Evolutionary conservation across 495 filamentous ascomycete species (phyloP).

Genomic region (Chaetomium cochliodes): DNA sequence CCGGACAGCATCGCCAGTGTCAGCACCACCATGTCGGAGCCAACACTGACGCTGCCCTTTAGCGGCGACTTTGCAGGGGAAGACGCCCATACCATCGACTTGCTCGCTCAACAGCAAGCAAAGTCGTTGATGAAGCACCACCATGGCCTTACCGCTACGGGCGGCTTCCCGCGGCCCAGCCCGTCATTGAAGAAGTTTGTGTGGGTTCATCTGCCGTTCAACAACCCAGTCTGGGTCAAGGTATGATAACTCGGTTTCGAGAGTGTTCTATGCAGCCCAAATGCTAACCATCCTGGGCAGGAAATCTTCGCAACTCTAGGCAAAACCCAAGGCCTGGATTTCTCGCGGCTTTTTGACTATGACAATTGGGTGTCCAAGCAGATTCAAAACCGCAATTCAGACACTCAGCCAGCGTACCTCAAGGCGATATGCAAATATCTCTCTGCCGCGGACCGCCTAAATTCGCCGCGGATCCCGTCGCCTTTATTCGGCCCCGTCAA

Average conservation of each 20-base stretch:
- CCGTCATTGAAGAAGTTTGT: slow-evolving; percentile 50
- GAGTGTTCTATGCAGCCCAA: slow-evolving; percentile 20
- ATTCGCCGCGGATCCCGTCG: slow-evolving; percentile 35
- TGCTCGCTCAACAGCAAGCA: slow-evolving; percentile 26
- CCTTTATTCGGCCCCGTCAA: slow-evolving; percentile 27
- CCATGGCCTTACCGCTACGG: slow-evolving; percentile 33
- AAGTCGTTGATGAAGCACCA: slow-evolving; percentile 26
- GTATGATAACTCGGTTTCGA: slow-evolving; percentile 35
- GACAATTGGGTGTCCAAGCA: slow-evolving; percentile 50
- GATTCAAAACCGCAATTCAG: slow-evolving; percentile 45
- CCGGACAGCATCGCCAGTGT: slow-evolving; percentile 31
- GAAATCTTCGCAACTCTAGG: slow-evolving; percentile 42
- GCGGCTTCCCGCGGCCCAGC: slow-evolving; percentile 44
- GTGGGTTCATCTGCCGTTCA: slow-evolving; percentile 68
- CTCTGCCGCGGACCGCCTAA: slow-evolving; percentile 40
- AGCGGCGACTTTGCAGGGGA: slow-evolving; percentile 13
- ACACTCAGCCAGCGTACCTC: slow-evolving; percentile 48
- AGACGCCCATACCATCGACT: slow-evolving; percentile 14
- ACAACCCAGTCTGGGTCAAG: slow-evolving; percentile 65
- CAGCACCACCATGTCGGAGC: slow-evolving; percentile 37
- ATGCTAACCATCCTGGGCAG: slow-evolving; percentile 31
- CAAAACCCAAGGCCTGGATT: slow-evolving; percentile 37
- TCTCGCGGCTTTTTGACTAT: slow-evolving; percentile 50
- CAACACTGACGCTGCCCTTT: slow-evolving; percentile 18
- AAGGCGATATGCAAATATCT: slow-evolving; percentile 47